Evolutionary conservation across 176 grass and related monocot genomes (phyloP).

Genomic region (Triticum dicoccoides): DNA sequence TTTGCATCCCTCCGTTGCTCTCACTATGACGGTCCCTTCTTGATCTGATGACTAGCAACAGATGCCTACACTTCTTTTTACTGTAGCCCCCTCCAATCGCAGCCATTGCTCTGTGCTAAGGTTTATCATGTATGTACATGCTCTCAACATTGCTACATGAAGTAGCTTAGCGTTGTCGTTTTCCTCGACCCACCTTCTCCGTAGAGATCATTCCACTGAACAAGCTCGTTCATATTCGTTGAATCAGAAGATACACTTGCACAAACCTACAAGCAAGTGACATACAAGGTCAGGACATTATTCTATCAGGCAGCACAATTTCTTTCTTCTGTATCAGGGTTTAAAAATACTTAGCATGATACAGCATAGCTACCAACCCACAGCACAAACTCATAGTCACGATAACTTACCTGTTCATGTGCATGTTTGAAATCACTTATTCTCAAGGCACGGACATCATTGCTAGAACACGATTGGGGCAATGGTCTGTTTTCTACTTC

Average conservation of each 20-base stretch:
- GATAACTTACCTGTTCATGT: conserved; percentile 79
- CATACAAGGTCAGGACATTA: conserved; percentile 12
- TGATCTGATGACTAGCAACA: neutral
- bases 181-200: conserved; percentile 96
- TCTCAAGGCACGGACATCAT: conserved; percentile 69
- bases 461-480: conserved; percentile 48
- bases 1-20: neutral
- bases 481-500: conserved; percentile 62
- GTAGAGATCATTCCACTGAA: conserved; percentile 90
- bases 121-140: conserved; percentile 26
- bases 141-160: conserved; percentile 64
- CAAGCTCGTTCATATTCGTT: conserved; percentile 84
- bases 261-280: conserved; percentile 61
- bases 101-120: conserved; percentile 12
- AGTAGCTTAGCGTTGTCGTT: conserved; percentile 88
- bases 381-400: neutral
- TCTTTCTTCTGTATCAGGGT: neutral
- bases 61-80: neutral
- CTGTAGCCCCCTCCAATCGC: neutral
- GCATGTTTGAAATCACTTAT: conserved; percentile 77
- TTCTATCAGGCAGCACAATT: neutral
- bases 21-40: conserved; percentile 3
- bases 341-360: neutral
- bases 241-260: conserved; percentile 95
- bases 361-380: neutral